A percentile compares a stretch with the other conserved stretches of the same genome.
Evolutionary conservation across 2,329 filamentous ascomycete genomes (phyloP).

Genomic region (Malbranchea cinnamomea): DNA sequence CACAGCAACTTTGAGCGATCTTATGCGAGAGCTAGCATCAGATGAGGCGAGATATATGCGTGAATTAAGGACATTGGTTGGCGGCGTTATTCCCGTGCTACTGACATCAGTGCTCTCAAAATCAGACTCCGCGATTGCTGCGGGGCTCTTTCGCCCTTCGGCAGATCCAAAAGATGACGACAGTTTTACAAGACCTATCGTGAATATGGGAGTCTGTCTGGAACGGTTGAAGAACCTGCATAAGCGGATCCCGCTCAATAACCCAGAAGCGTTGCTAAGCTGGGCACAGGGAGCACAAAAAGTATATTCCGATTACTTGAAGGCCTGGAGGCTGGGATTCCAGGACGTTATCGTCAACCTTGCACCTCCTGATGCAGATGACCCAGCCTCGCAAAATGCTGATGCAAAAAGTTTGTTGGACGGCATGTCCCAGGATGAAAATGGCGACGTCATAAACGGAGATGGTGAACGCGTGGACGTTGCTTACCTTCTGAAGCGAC

Average conservation of each 20-base stretch:
- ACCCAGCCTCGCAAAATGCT: slow-evolving; percentile 28
- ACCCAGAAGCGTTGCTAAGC: slow-evolving; percentile 54
- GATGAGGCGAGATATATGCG: slow-evolving; percentile 82
- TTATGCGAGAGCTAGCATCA: slow-evolving; percentile 63
- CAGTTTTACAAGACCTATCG: slow-evolving; percentile 67
- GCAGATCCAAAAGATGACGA: slow-evolving; percentile 39
- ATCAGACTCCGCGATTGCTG: slow-evolving; percentile 46
- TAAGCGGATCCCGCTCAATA: slow-evolving; percentile 59
- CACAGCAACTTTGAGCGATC: slow-evolving; percentile 55
- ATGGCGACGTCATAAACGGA: slow-evolving; percentile 49
- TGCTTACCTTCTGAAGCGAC: slow-evolving; percentile 78
- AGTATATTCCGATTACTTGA: slow-evolving; percentile 73
- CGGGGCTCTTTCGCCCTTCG: slow-evolving; percentile 51
- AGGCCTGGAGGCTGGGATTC: slow-evolving; percentile 83
- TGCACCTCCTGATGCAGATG: slow-evolving; percentile 56
- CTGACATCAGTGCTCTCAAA: slow-evolving; percentile 69
- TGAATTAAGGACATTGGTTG: slow-evolving; percentile 82
- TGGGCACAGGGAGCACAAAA: slow-evolving; percentile 71
- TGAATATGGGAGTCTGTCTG: slow-evolving; percentile 82
- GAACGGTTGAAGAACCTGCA: slow-evolving; percentile 73
- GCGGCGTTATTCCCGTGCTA: slow-evolving; percentile 87
- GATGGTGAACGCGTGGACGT: slow-evolving; percentile 88
- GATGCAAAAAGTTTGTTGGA: slow-evolving; percentile 38
- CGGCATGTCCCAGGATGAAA: slow-evolving; percentile 41
- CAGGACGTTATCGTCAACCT: slow-evolving; percentile 90